These are phyloP conservation scores for Onygena corvina DNA, from an alignment of 2,329 filamentous ascomycete species.

Conservation along the genomic window DNA sequence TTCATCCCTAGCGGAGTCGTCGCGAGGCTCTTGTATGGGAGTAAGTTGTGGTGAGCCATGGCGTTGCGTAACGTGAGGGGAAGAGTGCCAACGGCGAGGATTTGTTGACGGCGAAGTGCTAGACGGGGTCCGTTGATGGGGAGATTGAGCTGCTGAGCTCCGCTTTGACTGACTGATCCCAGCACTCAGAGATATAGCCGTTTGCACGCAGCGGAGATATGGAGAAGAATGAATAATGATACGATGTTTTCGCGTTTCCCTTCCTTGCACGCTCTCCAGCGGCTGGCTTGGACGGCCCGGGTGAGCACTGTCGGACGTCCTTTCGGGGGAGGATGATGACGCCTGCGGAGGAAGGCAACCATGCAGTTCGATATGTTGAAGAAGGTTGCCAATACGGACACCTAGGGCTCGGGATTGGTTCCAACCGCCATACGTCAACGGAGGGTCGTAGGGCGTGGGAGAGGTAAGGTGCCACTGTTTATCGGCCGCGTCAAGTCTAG, in stretches of 20 bases:
- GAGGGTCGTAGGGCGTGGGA: constrained; percentile 87
- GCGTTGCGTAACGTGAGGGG: constrained; percentile 17
- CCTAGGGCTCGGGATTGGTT: constrained; percentile 73
- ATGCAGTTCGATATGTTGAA: constrained; percentile 39
- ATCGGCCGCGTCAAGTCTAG: constrained; percentile 86
- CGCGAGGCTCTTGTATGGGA: not conserved
- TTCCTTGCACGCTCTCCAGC: constrained; percentile 6
- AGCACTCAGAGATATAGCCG: constrained; percentile 73
- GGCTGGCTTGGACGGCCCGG: not conserved
- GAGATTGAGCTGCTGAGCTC: not conserved
- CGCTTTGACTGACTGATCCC: constrained; percentile 50
- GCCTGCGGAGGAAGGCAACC: not conserved
- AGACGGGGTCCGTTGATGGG: not conserved
- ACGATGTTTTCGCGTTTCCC: constrained; percentile 46
- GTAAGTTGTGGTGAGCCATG: constrained; percentile 10
- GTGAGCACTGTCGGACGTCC: not conserved
- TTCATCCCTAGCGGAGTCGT: not conserved
- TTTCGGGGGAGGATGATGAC: not conserved
- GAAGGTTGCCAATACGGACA: constrained; percentile 64
- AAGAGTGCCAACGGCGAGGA: constrained; percentile 22
- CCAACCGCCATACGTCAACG: constrained; percentile 90
- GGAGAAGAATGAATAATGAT: constrained; percentile 88
- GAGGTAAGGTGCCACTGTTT: constrained; percentile 90
- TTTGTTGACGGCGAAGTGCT: not conserved
- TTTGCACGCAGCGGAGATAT: constrained; percentile 85